A percentile compares a stretch with the other conserved stretches of the same genome.
These are phyloP conservation scores for Parachaetomium inaequale DNA, from an alignment of 495 filamentous ascomycete genomes.

Conservation along the genomic window DNA sequence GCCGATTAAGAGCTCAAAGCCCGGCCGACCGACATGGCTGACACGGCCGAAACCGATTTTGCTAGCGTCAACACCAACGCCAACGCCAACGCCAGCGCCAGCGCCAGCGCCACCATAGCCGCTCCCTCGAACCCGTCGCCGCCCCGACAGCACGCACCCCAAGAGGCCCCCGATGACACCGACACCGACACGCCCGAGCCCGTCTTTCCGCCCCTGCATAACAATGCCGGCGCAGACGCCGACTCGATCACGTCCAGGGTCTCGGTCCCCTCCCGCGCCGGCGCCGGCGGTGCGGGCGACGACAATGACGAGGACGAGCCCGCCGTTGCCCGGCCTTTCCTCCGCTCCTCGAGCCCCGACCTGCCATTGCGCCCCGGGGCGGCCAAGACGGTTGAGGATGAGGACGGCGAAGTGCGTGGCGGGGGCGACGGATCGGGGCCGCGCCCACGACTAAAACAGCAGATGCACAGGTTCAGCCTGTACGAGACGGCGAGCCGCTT, in stretches of 20 bases:
- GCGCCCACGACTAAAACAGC: slow-evolving; percentile 56
- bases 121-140: not conserved
- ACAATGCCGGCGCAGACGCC: slow-evolving; percentile 38
- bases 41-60: slow-evolving; percentile 22
- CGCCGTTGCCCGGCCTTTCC: slow-evolving; percentile 59
- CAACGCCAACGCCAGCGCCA: slow-evolving; percentile 16
- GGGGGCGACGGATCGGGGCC: slow-evolving; percentile 18
- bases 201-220: slow-evolving; percentile 44
- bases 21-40: slow-evolving; percentile 17
- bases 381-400: slow-evolving; percentile 19
- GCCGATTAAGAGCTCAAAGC: not conserved
- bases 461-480: slow-evolving; percentile 93
- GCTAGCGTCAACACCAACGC: slow-evolving; percentile 15
- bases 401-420: slow-evolving; percentile 47
- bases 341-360: slow-evolving; percentile 57
- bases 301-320: slow-evolving; percentile 65
- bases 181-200: slow-evolving; percentile 17
- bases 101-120: slow-evolving; percentile 5
- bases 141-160: not conserved
- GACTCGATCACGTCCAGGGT: slow-evolving; percentile 23
- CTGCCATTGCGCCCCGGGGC: slow-evolving; percentile 33
- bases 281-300: slow-evolving; percentile 38
- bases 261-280: slow-evolving; percentile 23
- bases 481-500: slow-evolving; percentile 92
- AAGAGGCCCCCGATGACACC: not conserved